phyloP scores from a whole-genome alignment of 2,329 filamentous ascomycete species.

The Myrmaecium sp. region DNA sequence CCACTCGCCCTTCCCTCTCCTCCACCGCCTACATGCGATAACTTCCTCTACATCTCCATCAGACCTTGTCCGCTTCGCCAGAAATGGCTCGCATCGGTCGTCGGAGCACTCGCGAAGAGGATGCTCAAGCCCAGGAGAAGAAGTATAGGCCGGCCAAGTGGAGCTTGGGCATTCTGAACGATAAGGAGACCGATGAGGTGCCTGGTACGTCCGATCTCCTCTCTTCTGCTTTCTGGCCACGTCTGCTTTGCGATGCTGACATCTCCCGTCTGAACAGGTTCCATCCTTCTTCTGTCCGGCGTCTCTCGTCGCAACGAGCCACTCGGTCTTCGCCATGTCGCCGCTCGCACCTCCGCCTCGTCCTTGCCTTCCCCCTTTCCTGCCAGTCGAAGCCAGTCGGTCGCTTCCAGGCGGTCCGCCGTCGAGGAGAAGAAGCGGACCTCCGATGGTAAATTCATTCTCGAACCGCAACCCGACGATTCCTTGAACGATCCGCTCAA shows the following conservation, averaged over 20 bases:
- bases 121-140: no score
- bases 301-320: slow-evolving; percentile 43
- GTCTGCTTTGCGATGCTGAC: background rate
- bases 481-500: slow-evolving; percentile 83
- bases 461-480: slow-evolving; percentile 85
- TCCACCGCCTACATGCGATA: no score
- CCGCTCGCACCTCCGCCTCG: slow-evolving; percentile 40
- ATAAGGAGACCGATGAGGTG: slow-evolving; percentile 66
- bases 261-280: slow-evolving; percentile 29
- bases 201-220: slow-evolving; percentile 42
- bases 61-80: no score
- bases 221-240: background rate
- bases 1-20: no score
- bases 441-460: slow-evolving; percentile 62
- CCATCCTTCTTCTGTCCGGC: slow-evolving; percentile 41
- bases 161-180: slow-evolving; percentile 68
- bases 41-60: no score
- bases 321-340: slow-evolving; percentile 43
- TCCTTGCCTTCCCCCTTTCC: slow-evolving; percentile 30
- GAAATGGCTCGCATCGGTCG: no score
- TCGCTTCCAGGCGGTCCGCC: slow-evolving; percentile 3
- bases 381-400: slow-evolving; percentile 5
- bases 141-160: slow-evolving; percentile 21
- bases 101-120: no score
- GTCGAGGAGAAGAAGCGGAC: slow-evolving; percentile 51